A percentile compares a stretch with the other conserved stretches of the same genome.
phyloP scores from a whole-genome alignment of 176 grass and related monocot genomes.

The Cocos nucifera region DNA sequence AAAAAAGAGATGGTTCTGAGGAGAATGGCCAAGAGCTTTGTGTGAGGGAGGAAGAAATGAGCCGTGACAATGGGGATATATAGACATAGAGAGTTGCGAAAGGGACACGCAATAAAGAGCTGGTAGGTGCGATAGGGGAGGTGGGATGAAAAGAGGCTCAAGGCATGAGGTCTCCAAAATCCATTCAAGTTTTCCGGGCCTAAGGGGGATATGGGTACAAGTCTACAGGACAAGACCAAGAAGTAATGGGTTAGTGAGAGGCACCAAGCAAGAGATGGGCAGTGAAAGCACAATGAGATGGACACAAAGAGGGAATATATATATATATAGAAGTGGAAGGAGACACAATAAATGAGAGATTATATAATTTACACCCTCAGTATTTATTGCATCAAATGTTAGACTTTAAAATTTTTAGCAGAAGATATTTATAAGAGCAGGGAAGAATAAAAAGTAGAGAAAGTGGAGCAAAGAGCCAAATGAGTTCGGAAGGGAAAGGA shows the following conservation, averaged over 20 bases:
- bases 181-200: too few relatives aligned
- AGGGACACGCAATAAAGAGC: conserved; percentile 23
- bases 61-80: background rate
- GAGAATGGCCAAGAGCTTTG: background rate
- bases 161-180: too few relatives aligned
- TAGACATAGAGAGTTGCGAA: background rate
- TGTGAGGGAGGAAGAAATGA: background rate
- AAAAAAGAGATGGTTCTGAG: background rate
- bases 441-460: background rate
- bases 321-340: too few relatives aligned
- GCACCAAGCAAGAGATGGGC: too few relatives aligned
- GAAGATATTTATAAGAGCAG: background rate
- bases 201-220: too few relatives aligned
- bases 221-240: too few relatives aligned
- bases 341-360: too few relatives aligned
- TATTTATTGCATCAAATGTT: too few relatives aligned
- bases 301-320: too few relatives aligned
- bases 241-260: too few relatives aligned
- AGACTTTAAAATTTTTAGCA: background rate
- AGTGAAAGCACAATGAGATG: too few relatives aligned
- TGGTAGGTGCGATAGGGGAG: conserved; percentile 21
- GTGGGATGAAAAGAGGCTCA: background rate
- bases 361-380: too few relatives aligned
- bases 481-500: background rate
- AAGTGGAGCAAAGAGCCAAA: background rate